These are phyloP conservation scores for Obba rivulosa DNA, from an alignment of 768 basidiomycete genomes.

Conservation along the genomic window DNA sequence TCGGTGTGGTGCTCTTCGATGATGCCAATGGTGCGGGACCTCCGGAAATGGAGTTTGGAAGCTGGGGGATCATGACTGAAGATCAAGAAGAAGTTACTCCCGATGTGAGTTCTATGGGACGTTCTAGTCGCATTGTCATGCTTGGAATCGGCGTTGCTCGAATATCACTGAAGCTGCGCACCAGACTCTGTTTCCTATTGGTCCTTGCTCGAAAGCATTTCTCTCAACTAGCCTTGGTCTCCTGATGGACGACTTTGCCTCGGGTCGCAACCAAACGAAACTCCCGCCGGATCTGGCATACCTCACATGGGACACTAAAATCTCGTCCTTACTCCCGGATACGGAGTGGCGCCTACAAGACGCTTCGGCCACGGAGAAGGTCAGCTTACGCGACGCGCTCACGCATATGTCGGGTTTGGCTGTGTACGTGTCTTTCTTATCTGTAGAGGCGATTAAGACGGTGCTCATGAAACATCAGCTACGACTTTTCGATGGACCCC, in stretches of 20 bases:
- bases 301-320: conserved; percentile 25
- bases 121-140: no score
- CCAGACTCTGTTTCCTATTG: conserved; percentile 28
- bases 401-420: conserved; percentile 35
- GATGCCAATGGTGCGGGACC: background rate
- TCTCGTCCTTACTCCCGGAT: conserved; percentile 32
- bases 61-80: conserved; percentile 11
- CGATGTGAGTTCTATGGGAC: conserved; percentile 21
- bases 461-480: conserved; percentile 16
- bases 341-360: conserved; percentile 40
- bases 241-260: conserved; percentile 27
- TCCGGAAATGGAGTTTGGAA: conserved; percentile 5
- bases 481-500: conserved; percentile 28
- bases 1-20: conserved; percentile 13
- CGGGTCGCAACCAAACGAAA: conserved; percentile 20
- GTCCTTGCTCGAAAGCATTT: conserved; percentile 29
- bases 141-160: no score
- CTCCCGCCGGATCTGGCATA: conserved; percentile 14
- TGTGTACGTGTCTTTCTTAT: conserved; percentile 18
- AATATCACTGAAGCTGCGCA: no score
- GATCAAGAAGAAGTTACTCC: conserved; percentile 8
- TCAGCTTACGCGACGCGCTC: conserved; percentile 32
- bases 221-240: conserved; percentile 20
- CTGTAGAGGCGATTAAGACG: background rate
- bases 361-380: conserved; percentile 32